Conservation (phyloP, 257 asterid genomes). For the Apocynum venetum region DNA sequence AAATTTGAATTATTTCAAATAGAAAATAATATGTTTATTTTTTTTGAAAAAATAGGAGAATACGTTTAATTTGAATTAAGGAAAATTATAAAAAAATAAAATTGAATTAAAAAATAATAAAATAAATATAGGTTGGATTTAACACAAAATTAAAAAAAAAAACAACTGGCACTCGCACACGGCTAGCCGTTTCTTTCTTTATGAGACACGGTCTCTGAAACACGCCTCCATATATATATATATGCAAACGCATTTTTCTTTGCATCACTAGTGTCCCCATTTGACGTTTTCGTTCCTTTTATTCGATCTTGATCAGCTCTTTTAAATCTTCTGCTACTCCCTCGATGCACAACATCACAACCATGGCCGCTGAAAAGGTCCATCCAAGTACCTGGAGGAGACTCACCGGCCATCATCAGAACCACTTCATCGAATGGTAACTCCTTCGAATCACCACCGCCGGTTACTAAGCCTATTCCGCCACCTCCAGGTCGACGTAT, state of each 20-base stretch:
- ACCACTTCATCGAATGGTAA: not conserved
- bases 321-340: not conserved
- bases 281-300: not conserved
- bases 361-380: conserved; percentile 3
- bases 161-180: conserved; percentile 3
- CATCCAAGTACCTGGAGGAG: not conserved
- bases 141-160: too few species aligned
- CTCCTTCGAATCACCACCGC: not conserved
- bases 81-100: too few species aligned
- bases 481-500: not conserved
- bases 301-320: not conserved
- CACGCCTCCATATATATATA: not conserved
- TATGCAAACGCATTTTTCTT: too few species aligned
- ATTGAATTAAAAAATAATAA: too few species aligned
- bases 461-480: not conserved
- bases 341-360: not conserved
- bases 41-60: too few species aligned
- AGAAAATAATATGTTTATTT: too few species aligned
- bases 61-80: too few species aligned
- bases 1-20: too few species aligned
- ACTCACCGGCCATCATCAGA: not conserved
- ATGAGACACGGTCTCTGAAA: not conserved
- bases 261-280: too few species aligned
- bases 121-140: not conserved
- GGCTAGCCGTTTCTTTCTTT: not conserved